Evolutionary conservation across 2,329 filamentous ascomycete species (phyloP), one percentile per base, ranked within the genome.

Genomic region (Escovopsis sp.): DNA sequence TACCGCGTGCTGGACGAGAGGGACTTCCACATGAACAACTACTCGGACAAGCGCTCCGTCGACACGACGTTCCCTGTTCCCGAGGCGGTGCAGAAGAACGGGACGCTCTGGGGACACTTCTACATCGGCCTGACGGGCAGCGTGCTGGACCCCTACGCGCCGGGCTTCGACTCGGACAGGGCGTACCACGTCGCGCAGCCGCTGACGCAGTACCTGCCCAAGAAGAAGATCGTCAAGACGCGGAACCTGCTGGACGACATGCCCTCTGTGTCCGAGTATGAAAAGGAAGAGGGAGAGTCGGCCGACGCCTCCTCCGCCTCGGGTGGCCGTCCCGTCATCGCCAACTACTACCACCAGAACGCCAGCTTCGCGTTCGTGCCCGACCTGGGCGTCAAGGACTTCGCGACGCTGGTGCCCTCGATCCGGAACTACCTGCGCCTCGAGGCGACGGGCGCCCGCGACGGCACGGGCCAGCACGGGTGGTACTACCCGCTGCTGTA

Each of bases 401-500:
- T 76, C 45, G 64, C 67, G 16, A 62, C 65, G 36, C 63, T 87
- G 44, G 77, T 83, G 42, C 80, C 83, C 2, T 81, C 84, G 1
- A 63, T 82, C 37, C 74, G 79, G 35, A 78, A 85, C 49, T 90
- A 81, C 52, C 63, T 94, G 27, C 76, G 76, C 31, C 68, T 94
- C 23, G 90, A 96, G 55, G 57, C 72, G 2, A 86, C 76, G 2
- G 82, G 80, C 32, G 82, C 85, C 31, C 76, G 90, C 40, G 90
- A 98, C 55, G 75, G 68, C 2, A 76, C 75, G 12, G 90, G 90
- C 27, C 72, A 87, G 58, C 85, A 96, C 58, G 79, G 79, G 41
- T 98, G 87, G 87, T 98, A 96, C 47, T 79, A 75, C 52, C 90
- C 90, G 4, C 73, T 94, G 31, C 61, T 96, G 27, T 98, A 85